Evolutionary conservation across 495 filamentous ascomycete genomes (phyloP).

Genomic region (Pseudevernia furfuracea): DNA sequence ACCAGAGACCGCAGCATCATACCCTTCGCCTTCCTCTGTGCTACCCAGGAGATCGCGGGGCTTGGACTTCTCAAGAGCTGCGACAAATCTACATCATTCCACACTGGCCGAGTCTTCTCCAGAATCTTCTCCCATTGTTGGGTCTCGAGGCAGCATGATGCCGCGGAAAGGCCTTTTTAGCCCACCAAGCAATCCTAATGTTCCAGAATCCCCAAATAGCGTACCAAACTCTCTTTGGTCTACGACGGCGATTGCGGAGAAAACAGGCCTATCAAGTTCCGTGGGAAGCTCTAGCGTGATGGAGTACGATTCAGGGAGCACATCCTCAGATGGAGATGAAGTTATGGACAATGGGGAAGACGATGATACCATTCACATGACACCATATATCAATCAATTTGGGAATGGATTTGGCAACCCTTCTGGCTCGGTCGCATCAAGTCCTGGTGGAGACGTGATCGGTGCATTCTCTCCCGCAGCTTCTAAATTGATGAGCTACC

Average conservation of each 20-base stretch:
- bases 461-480: conserved; percentile 57
- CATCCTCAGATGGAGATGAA: conserved; percentile 68
- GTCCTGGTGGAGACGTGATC: conserved; percentile 51
- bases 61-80: conserved; percentile 85
- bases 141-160: conserved; percentile 69
- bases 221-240: conserved; percentile 39
- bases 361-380: conserved; percentile 67
- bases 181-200: conserved; percentile 30
- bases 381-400: conserved; percentile 55
- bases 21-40: conserved; percentile 75
- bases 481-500: conserved; percentile 68
- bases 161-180: conserved; percentile 48
- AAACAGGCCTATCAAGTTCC: conserved; percentile 70
- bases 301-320: conserved; percentile 66
- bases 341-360: conserved; percentile 67
- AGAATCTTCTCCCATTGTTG: conserved; percentile 85
- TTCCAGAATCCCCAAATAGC: conserved; percentile 40
- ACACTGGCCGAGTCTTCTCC: conserved; percentile 86
- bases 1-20: conserved; percentile 71
- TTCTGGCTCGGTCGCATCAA: conserved; percentile 40
- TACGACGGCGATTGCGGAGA: conserved; percentile 49
- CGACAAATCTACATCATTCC: conserved; percentile 93
- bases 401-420: conserved; percentile 39
- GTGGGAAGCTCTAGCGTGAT: conserved; percentile 77
- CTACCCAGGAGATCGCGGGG: conserved; percentile 81